Evolutionary conservation across 371 early-diverging fungal genomes (phyloP), one percentile per base, ranked within the genome.

Genomic region (Mortierella sp.): DNA sequence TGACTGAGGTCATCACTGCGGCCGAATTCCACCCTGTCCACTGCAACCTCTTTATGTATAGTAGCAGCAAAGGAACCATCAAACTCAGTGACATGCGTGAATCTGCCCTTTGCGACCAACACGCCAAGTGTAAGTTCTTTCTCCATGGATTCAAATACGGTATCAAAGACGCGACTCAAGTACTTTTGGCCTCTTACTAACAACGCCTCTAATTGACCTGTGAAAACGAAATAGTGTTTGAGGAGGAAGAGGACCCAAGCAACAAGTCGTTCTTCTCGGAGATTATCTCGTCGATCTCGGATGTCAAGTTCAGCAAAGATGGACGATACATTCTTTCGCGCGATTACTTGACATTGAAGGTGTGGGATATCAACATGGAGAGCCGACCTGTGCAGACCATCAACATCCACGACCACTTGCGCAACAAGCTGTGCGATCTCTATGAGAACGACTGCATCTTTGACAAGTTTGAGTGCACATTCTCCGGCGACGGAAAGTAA

Each of bases 371-470:
- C 89, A 97, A 96, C 89, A 99, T 98, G 98, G 96, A 98, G 76
- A 93, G 88, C 70, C 91, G 94, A 83, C 99, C 99, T 7, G 94
- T 99, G 44, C 93, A 97, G 85, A 97, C 97, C 48, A 98, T 99
- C 88, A 94, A 93, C 83, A 96, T 99, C 48, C 99, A 99, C 87
- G 98, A 99, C 81, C 96, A 98, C 79, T 89, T 99, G 63, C 93
- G 96, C 81, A 94, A 93, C 86, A 97, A 97, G 89, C 92, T 99
- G 54, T 99, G 99, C 89, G 99, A 99, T 83, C 90, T 99, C 58
- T 99, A 99, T 90, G 99, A 99, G 87, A 99, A 97, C 89, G 99
- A 99, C 88, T 98, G 97, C 90, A 99, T 99, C 85, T 99, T 99
- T 91, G 99, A 99, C 91, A 99, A 99, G 90, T 99, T 99, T 83